Evolutionary conservation across 1,284 basidiomycete genomes (phyloP), one percentile per base, ranked within the genome.

Genomic region (Irpex sp.): DNA sequence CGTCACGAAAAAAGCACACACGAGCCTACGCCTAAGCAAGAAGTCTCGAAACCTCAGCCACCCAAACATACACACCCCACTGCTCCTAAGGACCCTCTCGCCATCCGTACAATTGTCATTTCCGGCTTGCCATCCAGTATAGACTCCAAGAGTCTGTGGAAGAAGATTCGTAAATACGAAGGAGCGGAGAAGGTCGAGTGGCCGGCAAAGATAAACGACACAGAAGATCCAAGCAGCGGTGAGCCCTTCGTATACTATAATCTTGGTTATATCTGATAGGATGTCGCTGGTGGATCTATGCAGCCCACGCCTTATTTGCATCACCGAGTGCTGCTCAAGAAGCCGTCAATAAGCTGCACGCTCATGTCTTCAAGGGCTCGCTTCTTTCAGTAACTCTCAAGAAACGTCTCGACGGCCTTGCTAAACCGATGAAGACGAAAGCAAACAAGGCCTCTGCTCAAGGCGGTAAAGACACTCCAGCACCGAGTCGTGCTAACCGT

Each of bases 351-450:
- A 95, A 94, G 77, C 85, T 99, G 0, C 94, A 99, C 72, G 94
- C 94, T 0, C 95, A 97, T 73, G 89, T 95, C 49, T 98, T 92
- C 84, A 97, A 98, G 75, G 95, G 95, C 50, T 81, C 84, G 2
- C 79, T 95, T 13, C 85, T 98, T 31, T 94, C 91, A 5, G 93
- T 90, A n/a, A 89, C 92, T 5, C 82, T 98, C 66, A 98, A 98
- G 81, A 95, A 95, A 73, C 87, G 93, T 1, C 77, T 94, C 4
- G 90, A 95, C 58, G 85, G 81, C 57, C 81, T 92, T 17, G 79
- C 81, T 4, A 87, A 88, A 64, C 75, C 81, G 1, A 68, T 75
- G 26, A 70, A 71, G 37, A 9, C 35, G 4, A 39, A 47, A n/a
- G 19, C 57, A 2, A 49, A 56, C 49, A 50, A 50, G 75, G 56